Conservation (phyloP, 2,329 filamentous ascomycete species). For the Colletotrichum ledebouriae region DNA sequence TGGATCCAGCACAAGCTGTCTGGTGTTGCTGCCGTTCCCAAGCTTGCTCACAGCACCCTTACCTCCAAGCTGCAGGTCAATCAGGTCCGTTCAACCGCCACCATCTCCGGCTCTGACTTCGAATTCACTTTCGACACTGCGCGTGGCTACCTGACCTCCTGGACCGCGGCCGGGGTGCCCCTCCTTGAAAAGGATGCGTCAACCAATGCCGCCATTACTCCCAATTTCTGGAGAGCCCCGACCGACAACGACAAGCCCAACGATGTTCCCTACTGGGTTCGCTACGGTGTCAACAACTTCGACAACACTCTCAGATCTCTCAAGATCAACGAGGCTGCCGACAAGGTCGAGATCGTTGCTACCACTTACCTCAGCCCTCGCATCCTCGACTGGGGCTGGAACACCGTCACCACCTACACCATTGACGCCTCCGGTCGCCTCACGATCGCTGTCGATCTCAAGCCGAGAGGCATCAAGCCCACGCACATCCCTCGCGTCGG, state of each 20-base stretch:
- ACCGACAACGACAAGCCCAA: conserved; percentile 74
- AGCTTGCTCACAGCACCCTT: conserved; percentile 30
- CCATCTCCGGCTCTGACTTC: conserved; percentile 52
- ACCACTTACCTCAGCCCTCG: conserved; percentile 69
- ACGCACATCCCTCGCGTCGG: conserved; percentile 72
- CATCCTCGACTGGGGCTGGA: conserved; percentile 71
- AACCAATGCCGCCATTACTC: conserved; percentile 54
- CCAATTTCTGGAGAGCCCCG: conserved; percentile 72
- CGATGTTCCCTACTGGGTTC: conserved; percentile 70
- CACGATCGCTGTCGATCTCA: conserved; percentile 58
- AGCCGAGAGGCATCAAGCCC: conserved; percentile 63
- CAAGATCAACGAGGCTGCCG: conserved; percentile 46
- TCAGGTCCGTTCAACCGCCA: conserved; percentile 46
- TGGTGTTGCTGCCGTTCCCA: conserved; percentile 43
- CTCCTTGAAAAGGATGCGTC: conserved; percentile 54
- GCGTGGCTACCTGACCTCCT: conserved; percentile 58
- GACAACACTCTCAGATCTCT: conserved; percentile 62
- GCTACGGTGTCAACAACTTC: conserved; percentile 62
- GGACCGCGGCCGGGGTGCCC: conserved; percentile 53
- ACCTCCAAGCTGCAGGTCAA: conserved; percentile 46
- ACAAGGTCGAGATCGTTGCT: conserved; percentile 55
- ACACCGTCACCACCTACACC: conserved; percentile 64
- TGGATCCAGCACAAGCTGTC: conserved; percentile 64
- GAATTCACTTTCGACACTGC: conserved; percentile 60
- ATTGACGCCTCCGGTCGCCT: conserved; percentile 62